Evolutionary conservation across 306 rosid species (phyloP), one percentile per base, ranked within the genome.

Genomic region (Fragaria nilgerrensis): DNA sequence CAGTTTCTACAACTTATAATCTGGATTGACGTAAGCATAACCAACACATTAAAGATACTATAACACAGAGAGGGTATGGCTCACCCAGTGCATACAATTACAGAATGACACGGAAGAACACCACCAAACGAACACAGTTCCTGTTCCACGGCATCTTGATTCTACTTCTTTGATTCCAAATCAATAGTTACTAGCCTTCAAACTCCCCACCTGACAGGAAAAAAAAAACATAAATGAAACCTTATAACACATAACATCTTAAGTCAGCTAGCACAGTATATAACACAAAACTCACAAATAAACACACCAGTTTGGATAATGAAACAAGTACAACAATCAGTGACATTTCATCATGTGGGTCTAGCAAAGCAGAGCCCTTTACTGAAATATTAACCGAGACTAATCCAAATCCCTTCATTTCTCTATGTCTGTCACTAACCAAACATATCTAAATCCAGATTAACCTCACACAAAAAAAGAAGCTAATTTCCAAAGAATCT

Each of bases 141-240:
- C 92, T 85, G 79, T 78, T 88, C 98, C 98, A 94, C 88, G 91
- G 88, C 98, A 94, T 94, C 89, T 86, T 92, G 93, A 82, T 76
- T 19, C 79, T 72, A 80, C 66, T 68, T 79, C 70, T 80, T 67
- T 69, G 87, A 79, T 80, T 81, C 85, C 87, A 85, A 68, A 68
- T 78, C 52, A 67, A 48, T 82, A 63, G 70, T 73, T 69, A 69
- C 81, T 65, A 74, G 81, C 64, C 23, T 74, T 86, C 89, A 76
- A 88, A 77, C 63, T 22, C 63, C 63, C 59, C 63, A 4, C 23
- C 63, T 22, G 22, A 9, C 32, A 22, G 74, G 68, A 45, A 37
- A 43, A 41, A 73, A 25, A 32, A 13, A 2, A 41, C 27, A 45
- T 75, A 11, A 75, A 19, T 74, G 48, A 5, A 62, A 75, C 43